These are phyloP conservation scores for Petasospora fabianii DNA, from an alignment of 1,139 yeast species.

Conservation along the genomic window DNA sequence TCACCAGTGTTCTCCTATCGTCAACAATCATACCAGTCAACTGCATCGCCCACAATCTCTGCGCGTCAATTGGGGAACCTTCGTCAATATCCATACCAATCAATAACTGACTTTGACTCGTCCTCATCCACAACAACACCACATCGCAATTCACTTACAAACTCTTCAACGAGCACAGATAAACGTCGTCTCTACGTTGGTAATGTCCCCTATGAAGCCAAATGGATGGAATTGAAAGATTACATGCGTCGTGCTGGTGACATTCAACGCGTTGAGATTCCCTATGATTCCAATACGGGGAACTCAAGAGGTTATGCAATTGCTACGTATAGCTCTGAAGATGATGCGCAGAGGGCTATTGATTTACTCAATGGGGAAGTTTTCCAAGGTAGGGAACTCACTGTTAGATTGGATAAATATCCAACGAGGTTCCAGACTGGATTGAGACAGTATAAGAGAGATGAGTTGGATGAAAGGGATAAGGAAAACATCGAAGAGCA, in stretches of 20 bases:
- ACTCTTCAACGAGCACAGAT: constrained; percentile 23
- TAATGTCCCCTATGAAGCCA: constrained; percentile 54
- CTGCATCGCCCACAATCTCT: constrained; percentile 17
- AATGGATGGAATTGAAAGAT: constrained; percentile 53
- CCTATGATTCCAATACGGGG: constrained; percentile 54
- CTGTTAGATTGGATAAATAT: constrained; percentile 61
- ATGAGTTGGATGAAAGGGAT: background rate
- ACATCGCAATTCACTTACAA: background rate
- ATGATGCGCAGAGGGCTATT: constrained; percentile 59
- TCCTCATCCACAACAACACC: background rate
- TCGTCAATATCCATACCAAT: constrained; percentile 24
- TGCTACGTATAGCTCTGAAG: constrained; percentile 55
- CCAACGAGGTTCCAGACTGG: constrained; percentile 2
- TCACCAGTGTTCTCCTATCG: constrained; percentile 6
- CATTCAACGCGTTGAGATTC: constrained; percentile 54
- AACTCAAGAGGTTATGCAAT: constrained; percentile 80
- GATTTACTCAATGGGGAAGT: constrained; percentile 58
- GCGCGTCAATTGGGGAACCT: constrained; percentile 17
- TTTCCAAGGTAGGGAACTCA: constrained; percentile 63
- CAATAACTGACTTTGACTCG: constrained; percentile 19
- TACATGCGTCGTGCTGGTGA: constrained; percentile 40
- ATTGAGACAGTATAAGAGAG: background rate
- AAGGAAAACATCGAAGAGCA: no score
- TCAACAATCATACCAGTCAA: constrained; percentile 1
- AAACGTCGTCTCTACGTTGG: constrained; percentile 49